Conservation (phyloP, 345 rosid genomes). For the Arabidopsis suecica region DNA sequence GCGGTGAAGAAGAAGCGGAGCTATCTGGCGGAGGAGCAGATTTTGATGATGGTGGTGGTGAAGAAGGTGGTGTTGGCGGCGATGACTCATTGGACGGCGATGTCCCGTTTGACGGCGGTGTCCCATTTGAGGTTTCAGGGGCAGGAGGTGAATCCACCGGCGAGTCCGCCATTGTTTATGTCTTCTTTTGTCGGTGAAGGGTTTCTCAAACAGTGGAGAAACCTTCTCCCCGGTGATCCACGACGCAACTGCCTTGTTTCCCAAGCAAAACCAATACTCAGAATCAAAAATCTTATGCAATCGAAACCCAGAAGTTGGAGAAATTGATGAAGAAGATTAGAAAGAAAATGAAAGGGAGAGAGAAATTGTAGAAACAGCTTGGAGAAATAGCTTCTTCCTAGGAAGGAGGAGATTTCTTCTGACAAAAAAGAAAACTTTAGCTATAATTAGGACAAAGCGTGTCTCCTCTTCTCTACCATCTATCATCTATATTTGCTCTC, state of each 20-base stretch:
- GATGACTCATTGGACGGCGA: slow-evolving; percentile 25
- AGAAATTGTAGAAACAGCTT: slow-evolving; percentile 26
- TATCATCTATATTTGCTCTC: slow-evolving; percentile 40
- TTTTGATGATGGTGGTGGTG: slow-evolving; percentile 33
- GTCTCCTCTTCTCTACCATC: slow-evolving; percentile 18
- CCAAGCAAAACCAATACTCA: slow-evolving; percentile 26
- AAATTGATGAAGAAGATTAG: slow-evolving; percentile 1
- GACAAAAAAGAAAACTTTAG: slow-evolving; percentile 4
- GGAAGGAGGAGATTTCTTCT: slow-evolving; percentile 35
- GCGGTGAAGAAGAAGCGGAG: slow-evolving; percentile 35
- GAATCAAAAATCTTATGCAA: background rate
- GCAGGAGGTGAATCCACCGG: slow-evolving; percentile 44
- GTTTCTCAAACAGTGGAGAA: slow-evolving; percentile 48
- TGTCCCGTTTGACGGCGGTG: slow-evolving; percentile 23
- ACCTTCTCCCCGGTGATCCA: slow-evolving; percentile 38
- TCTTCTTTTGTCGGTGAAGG: slow-evolving; percentile 24
- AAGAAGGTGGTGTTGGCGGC: slow-evolving; percentile 23
- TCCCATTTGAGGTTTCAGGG: slow-evolving; percentile 19
- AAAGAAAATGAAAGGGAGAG: slow-evolving; percentile 13
- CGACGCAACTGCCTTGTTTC: slow-evolving; percentile 28
- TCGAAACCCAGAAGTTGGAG: slow-evolving; percentile 6
- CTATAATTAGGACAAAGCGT: slow-evolving; percentile 37
- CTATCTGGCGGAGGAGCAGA: slow-evolving; percentile 32
- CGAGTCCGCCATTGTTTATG: slow-evolving; percentile 38
- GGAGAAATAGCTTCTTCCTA: slow-evolving; percentile 34